Evolutionary conservation across 148 eudicot species (phyloP).

Genomic region (Rhododendron henanense): DNA sequence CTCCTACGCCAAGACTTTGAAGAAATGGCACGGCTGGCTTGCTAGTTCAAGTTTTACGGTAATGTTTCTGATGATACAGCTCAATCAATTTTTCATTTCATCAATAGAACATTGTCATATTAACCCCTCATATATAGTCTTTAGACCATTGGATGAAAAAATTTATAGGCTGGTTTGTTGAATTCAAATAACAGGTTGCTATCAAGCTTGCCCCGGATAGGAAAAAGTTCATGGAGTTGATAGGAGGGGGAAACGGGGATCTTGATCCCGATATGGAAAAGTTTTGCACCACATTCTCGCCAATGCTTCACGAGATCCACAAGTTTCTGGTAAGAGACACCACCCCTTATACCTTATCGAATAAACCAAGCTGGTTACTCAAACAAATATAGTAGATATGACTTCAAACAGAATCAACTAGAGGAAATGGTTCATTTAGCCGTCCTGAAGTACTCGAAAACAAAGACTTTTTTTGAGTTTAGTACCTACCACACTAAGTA

Average conservation of each 20-base stretch:
- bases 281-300: conserved; percentile 59
- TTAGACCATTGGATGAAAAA: not conserved
- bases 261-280: conserved; percentile 52
- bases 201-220: conserved; percentile 86
- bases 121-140: not conserved
- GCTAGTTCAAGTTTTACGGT: conserved; percentile 86
- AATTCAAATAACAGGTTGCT: conserved; percentile 50
- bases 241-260: conserved; percentile 52
- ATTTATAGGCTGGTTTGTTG: not conserved
- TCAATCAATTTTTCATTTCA: not conserved
- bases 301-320: conserved; percentile 61
- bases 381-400: not conserved
- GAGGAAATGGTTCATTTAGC: not conserved
- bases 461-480: not conserved
- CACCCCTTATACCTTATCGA: not conserved
- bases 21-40: conserved; percentile 97
- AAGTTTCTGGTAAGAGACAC: conserved; percentile 57
- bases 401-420: not conserved
- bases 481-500: not conserved
- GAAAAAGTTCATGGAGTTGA: conserved; percentile 76
- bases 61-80: conserved; percentile 21
- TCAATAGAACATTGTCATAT: not conserved
- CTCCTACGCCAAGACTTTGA: conserved; percentile 81
- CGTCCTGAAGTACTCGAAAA: not conserved
- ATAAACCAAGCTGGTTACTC: not conserved